Base-by-base conservation (phyloP, 2,329 filamentous ascomycete genomes). In the Penicillium aurantiogriseum region DNA sequence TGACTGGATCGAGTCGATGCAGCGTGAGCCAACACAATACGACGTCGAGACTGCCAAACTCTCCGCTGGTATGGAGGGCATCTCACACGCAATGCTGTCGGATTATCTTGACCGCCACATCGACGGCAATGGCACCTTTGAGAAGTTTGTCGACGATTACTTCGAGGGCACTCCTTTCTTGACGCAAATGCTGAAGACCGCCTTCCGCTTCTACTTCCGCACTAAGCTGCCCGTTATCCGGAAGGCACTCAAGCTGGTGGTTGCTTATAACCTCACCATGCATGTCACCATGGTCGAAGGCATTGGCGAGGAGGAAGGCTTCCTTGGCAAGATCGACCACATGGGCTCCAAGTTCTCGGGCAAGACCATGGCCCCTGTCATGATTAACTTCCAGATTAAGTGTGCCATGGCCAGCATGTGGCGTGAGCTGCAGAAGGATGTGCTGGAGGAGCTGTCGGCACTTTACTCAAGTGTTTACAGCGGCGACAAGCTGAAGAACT, bases 361-460 rank as follows among this genome's bases (percentile, higher is more conserved):
- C 70, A 93, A 93, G 81, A 92, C 89, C 36, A 87, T 96, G 62
- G 93, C 93, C 17, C 93, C 93, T 13, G 92, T 97, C 72, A 96
- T 97, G 92, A 95, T 97, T 85, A 97, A 97, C 82, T 97, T 97
- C 85, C 91, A 97, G 80, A 92, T 97, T 81, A 97, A 97, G 84
- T 94, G 90, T 70, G 92, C 92, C 54, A 88, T 97, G 79, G 93
- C 92, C 64, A 92, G 95, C 70, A 95, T 97, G 91, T 97, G 93
- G 93, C 92, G 93, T 64, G 92, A 96, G 76, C 82, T 97, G 57
- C 92, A 97, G 76, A 96, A 95, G 80, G 93, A 97, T 68, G 92
- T 97, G 38, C 83, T 97, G 2, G 92, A 96, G 79, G 93, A 97
- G 80, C 84, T 97, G 1, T 97, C 93, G 1, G 80, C 86, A 7